Base-by-base conservation (phyloP, 2,329 filamentous ascomycete genomes). In the Trichoderma breve region DNA sequence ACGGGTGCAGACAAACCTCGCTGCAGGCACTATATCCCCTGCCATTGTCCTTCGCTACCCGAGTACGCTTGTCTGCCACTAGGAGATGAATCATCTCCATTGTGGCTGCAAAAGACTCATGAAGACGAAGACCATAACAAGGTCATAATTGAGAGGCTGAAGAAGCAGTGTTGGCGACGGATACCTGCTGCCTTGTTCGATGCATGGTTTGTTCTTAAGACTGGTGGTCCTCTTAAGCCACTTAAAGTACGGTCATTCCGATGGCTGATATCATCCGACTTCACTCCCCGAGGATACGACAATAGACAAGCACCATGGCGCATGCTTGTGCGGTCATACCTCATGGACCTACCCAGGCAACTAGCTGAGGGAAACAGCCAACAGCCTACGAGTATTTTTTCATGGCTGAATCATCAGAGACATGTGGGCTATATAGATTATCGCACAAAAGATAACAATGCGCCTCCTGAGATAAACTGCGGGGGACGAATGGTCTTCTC, bases 11-110 rank as follows among this genome's bases (percentile, higher is more conserved):
- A 39, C 51, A 67, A 67, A 58, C 64, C 64, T 58, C 51, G 64
- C 51, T 67, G 64, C 64, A 67, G 51, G 32, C 64, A 67, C 64
- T 67, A 67, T 43, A 67, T 58, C 64, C 64, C 64, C 32, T 58
- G 64, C 64, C 64, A 67, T 43, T 67, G 64, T 43, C 64, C 64
- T 51, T 67, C 64, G 64, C 51, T 67, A n/a, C 51, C 64, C 51
- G 64, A 67, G 6, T 67, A 67, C 12, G 64, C 64, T 43, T 58
- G 21, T 58, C 64, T 53, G 32, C 64, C 64, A 24, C 32, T 67
- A 18, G 51, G 32, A 57, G 64, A 67, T 43, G 64, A 67, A 67
- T 67, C 51, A 12, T 67, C 51, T 55, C 64, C 64, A 28, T 58
- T 58, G n/a, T 58, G 64, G 64, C 24, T 67, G 64, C 64, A 67